Percentiles rank a stretch among this genome's conserved stretches.
These are phyloP conservation scores for Mycena polygramma DNA, from an alignment of 768 basidiomycete species.

Conservation along the genomic window DNA sequence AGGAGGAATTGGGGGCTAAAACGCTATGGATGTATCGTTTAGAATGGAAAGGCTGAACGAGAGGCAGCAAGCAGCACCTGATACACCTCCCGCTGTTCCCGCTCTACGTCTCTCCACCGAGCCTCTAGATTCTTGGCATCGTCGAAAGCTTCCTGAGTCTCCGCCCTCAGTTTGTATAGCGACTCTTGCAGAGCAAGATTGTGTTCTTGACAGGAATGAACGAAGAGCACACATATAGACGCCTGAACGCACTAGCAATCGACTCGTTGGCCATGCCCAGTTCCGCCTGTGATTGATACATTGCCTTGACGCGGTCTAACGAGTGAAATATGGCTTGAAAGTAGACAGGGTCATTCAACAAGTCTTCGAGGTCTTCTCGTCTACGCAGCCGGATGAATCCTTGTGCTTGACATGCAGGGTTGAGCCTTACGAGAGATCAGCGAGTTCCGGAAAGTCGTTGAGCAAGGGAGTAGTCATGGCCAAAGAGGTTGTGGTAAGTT, in stretches of 20 bases:
- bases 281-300: constrained; percentile 83
- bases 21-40: constrained; percentile 62
- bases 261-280: constrained; percentile 88
- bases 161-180: constrained; percentile 80
- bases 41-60: not conserved
- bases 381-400: constrained; percentile 53
- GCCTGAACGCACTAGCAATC: constrained; percentile 77
- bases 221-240: constrained; percentile 12
- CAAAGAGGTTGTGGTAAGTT: constrained; percentile 19
- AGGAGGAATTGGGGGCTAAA: constrained; percentile 90
- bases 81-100: constrained; percentile 90
- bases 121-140: constrained; percentile 86
- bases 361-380: constrained; percentile 91
- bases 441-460: constrained; percentile 79
- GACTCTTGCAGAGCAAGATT: constrained; percentile 83
- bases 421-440: constrained; percentile 75
- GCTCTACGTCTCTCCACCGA: constrained; percentile 89
- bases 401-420: not conserved
- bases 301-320: constrained; percentile 75
- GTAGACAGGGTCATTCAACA: constrained; percentile 83
- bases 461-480: constrained; percentile 61
- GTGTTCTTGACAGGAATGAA: constrained; percentile 61
- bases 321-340: constrained; percentile 92
- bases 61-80: constrained; percentile 65
- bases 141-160: constrained; percentile 90